These are phyloP conservation scores for Penicillium palitans DNA, from an alignment of 2,329 filamentous ascomycete species.

Conservation along the genomic window DNA sequence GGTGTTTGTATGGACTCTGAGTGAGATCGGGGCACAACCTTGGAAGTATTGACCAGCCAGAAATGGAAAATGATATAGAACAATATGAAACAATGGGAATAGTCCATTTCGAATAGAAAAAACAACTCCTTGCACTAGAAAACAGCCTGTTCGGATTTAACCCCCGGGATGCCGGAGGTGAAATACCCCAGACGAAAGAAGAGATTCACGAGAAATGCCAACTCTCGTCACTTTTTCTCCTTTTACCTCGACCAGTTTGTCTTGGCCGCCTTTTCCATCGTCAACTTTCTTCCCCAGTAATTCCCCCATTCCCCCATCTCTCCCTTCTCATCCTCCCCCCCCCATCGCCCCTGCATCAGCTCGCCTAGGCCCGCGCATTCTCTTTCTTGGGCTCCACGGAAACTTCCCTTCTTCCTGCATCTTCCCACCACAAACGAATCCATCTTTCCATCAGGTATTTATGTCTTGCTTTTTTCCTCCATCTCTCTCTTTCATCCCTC, in stretches of 20 bases:
- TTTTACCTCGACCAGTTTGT: not conserved
- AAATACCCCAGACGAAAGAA: conserved; percentile 8
- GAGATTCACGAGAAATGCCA: conserved; percentile 4
- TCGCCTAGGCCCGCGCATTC: conserved; percentile 30
- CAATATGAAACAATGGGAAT: no score
- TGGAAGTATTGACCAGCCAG: not conserved
- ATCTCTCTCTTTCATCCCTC: conserved; percentile 8
- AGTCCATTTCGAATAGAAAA: not conserved
- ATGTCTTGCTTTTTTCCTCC: conserved; percentile 11
- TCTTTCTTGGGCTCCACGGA: conserved; percentile 29
- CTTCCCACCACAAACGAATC: conserved; percentile 29
- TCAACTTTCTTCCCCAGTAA: not conserved
- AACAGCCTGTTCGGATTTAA: conserved; percentile 1
- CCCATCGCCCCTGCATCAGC: conserved; percentile 23
- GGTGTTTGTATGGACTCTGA: not conserved
- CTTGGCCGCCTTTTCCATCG: not conserved
- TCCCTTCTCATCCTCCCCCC: conserved; percentile 5
- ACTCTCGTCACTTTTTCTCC: not conserved
- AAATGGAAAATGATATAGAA: not conserved
- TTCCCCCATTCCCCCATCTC: not conserved
- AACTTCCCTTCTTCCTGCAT: conserved; percentile 28
- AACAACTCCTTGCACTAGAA: not conserved
- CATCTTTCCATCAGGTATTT: conserved; percentile 25
- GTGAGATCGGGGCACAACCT: not conserved
- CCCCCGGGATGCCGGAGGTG: conserved; percentile 7